phyloP scores from a whole-genome alignment of 2,329 filamentous ascomycete species.

The Dactylellina drechsleri region DNA sequence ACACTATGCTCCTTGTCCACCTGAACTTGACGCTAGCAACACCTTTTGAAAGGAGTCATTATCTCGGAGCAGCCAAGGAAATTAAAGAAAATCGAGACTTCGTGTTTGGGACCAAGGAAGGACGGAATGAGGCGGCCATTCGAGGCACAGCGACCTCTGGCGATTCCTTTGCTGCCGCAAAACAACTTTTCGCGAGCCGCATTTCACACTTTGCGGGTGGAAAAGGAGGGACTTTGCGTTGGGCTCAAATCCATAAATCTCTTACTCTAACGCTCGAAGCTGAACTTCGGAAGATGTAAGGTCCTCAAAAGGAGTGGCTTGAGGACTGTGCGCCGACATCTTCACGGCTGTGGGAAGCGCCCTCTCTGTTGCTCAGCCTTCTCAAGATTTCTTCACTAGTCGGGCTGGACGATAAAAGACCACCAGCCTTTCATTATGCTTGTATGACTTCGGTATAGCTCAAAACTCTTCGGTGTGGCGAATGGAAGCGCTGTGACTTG shows the following conservation, averaged over 20 bases:
- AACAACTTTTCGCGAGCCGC: slow-evolving; percentile 18
- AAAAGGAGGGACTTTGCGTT: background rate
- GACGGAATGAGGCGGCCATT: background rate
- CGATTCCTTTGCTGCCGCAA: background rate
- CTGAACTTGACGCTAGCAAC: background rate
- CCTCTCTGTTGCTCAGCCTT: slow-evolving; percentile 29
- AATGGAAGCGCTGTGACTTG: slow-evolving; percentile 29
- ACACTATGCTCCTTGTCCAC: background rate
- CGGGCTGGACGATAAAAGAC: background rate
- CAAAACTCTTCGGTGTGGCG: slow-evolving; percentile 23
- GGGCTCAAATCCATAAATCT: background rate
- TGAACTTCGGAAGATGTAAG: slow-evolving; percentile 34
- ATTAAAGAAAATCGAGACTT: no score
- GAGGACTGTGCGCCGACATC: slow-evolving; percentile 15
- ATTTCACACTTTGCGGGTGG: slow-evolving; percentile 6
- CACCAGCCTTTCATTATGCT: background rate
- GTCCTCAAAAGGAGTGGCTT: background rate
- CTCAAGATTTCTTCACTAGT: background rate
- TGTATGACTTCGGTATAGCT: slow-evolving; percentile 27
- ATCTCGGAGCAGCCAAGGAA: no score
- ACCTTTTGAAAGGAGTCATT: no score
- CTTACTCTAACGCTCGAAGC: slow-evolving; percentile 18
- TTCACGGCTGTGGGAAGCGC: no score
- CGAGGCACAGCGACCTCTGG: background rate
- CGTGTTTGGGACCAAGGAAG: no score